Evolutionary conservation across 1,139 yeast genomes (phyloP).

Genomic region (Debaryomycetaceae sp.): DNA sequence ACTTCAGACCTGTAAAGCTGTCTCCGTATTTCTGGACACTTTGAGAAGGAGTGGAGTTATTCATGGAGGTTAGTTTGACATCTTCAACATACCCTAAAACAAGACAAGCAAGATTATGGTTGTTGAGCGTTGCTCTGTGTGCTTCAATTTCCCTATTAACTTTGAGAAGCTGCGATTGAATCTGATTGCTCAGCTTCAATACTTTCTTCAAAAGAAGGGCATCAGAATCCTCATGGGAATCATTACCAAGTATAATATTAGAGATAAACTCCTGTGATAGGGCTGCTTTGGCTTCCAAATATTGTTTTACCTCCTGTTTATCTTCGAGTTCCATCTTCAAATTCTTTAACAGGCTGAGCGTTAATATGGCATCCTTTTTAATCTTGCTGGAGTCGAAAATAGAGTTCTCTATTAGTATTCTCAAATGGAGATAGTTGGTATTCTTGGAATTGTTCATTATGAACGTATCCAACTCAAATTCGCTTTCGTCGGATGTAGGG

Average conservation of each 20-base stretch:
- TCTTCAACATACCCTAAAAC: slow-evolving; percentile 47
- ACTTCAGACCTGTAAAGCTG: not conserved
- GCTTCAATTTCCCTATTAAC: slow-evolving; percentile 30
- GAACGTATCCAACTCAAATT: slow-evolving; percentile 15
- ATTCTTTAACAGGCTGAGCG: slow-evolving; percentile 26
- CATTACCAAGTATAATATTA: slow-evolving; percentile 19
- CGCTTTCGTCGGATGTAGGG: slow-evolving; percentile 15
- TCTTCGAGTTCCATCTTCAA: slow-evolving; percentile 30
- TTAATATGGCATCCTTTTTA: slow-evolving; percentile 32
- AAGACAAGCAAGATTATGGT: slow-evolving; percentile 44
- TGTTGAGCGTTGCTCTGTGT: slow-evolving; percentile 26
- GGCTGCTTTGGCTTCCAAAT: slow-evolving; percentile 29
- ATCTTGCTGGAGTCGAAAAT: slow-evolving; percentile 41
- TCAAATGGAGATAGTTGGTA: slow-evolving; percentile 38
- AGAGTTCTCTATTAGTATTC: slow-evolving; percentile 43
- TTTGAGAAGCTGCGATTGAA: slow-evolving; percentile 30
- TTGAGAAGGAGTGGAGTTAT: not conserved
- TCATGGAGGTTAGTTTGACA: slow-evolving; percentile 22
- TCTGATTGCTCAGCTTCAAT: slow-evolving; percentile 30
- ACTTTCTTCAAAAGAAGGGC: slow-evolving; percentile 27
- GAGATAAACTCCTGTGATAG: slow-evolving; percentile 36
- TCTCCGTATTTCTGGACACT: not conserved
- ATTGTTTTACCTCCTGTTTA: slow-evolving; percentile 29
- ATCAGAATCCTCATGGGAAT: slow-evolving; percentile 7
- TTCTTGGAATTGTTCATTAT: slow-evolving; percentile 14